phyloP scores from a whole-genome alignment of 2,329 filamentous ascomycete genomes.

The Hyphodiscus sp. region DNA sequence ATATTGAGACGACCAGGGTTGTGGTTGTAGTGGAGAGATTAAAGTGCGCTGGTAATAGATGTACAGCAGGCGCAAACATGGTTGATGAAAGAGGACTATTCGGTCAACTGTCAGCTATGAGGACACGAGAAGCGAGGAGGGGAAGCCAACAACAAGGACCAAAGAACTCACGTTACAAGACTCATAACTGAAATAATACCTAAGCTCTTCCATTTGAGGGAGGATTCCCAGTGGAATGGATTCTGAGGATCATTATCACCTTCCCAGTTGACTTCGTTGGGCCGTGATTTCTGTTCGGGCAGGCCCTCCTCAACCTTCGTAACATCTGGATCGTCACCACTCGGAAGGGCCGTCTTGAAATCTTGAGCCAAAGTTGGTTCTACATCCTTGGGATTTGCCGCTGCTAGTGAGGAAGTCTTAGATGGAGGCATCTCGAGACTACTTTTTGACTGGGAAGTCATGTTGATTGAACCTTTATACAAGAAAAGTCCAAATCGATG shows the following conservation, averaged over 20 bases:
- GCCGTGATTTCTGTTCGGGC: background rate
- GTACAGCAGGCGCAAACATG: background rate
- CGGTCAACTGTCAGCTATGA: background rate
- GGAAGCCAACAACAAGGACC: background rate
- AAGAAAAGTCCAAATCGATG: too few species aligned
- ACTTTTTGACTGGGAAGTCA: conserved; percentile 5
- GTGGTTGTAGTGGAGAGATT: background rate
- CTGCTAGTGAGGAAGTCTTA: too few species aligned
- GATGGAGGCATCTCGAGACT: too few species aligned
- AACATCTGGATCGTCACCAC: background rate
- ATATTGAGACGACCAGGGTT: conserved; percentile 34
- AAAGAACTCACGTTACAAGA: background rate
- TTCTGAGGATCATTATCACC: background rate
- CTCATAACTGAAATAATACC: background rate
- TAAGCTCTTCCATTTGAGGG: background rate
- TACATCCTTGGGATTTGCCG: background rate
- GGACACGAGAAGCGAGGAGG: background rate
- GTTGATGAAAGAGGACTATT: background rate
- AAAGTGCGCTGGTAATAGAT: background rate
- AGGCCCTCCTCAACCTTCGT: background rate
- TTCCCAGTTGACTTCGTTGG: background rate
- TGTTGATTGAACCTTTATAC: too few species aligned
- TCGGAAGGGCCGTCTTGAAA: background rate
- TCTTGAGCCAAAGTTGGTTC: background rate
- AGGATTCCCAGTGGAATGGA: background rate